These are phyloP conservation scores for Seiridium cupressi DNA, from an alignment of 2,329 filamentous ascomycete genomes.

Conservation along the genomic window DNA sequence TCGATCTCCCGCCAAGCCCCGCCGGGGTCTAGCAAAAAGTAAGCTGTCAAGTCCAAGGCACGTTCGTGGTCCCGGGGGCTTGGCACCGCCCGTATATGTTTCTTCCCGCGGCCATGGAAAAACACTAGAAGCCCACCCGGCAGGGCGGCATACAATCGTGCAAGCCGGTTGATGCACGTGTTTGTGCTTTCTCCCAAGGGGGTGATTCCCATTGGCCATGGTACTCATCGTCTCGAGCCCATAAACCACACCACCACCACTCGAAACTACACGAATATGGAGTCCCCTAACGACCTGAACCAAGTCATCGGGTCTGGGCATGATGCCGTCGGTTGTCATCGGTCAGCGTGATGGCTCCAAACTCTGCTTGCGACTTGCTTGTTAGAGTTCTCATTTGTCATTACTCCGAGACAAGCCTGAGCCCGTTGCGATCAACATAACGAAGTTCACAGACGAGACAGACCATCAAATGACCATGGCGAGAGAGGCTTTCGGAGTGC, in stretches of 20 bases:
- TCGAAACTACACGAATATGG: not conserved
- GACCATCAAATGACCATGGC: no score
- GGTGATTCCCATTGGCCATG: not conserved
- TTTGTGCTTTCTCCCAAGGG: not conserved
- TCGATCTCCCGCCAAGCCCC: constrained; percentile 2
- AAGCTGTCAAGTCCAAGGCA: not conserved
- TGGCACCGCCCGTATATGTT: not conserved
- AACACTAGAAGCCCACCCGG: not conserved
- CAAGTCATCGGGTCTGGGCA: constrained; percentile 2
- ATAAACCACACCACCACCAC: not conserved
- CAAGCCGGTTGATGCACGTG: not conserved
- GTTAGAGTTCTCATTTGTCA: not conserved
- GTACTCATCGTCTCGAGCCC: not conserved
- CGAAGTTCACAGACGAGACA: no score
- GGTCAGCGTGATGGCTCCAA: not conserved
- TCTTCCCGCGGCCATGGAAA: not conserved
- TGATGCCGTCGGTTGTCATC: constrained; percentile 2
- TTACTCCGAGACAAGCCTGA: no score
- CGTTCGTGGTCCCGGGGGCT: not conserved
- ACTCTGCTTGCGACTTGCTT: not conserved
- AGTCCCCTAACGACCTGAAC: not conserved
- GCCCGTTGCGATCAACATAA: no score
- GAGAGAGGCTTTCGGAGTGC: no score
- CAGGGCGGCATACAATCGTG: not conserved
- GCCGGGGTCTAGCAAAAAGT: not conserved